Conservation (phyloP, 305 asterid species). For the Solanum chacoense region DNA sequence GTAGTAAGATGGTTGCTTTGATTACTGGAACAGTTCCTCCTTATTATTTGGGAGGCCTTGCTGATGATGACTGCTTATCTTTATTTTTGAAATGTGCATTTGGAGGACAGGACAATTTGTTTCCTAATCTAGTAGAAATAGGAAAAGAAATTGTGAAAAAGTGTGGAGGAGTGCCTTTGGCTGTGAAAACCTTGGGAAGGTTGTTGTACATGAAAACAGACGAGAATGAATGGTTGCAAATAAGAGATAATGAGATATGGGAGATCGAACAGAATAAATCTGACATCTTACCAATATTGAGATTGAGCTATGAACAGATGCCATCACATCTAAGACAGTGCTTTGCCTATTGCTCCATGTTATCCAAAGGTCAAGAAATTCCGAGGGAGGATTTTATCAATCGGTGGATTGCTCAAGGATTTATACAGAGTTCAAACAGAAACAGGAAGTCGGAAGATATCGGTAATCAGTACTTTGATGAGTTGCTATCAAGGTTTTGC, state of each 20-base stretch:
- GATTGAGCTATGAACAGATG: constrained; percentile 35
- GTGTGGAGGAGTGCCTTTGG: constrained; percentile 46
- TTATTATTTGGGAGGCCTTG: constrained; percentile 28
- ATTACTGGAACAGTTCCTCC: constrained; percentile 22
- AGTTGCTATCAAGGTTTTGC: constrained; percentile 37
- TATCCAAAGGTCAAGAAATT: constrained; percentile 34
- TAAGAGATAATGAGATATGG: constrained; percentile 35
- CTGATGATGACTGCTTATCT: constrained; percentile 27
- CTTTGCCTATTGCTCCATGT: constrained; percentile 48
- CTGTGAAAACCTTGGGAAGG: constrained; percentile 40
- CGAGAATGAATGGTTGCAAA: constrained; percentile 32
- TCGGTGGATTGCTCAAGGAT: constrained; percentile 48
- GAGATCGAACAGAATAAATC: constrained; percentile 33
- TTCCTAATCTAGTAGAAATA: constrained; percentile 26
- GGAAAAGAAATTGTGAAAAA: constrained; percentile 43
- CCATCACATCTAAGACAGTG: constrained; percentile 44
- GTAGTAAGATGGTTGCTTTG: constrained; percentile 31
- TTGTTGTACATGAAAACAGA: constrained; percentile 35
- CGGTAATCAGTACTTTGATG: constrained; percentile 35
- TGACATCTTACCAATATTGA: constrained; percentile 36
- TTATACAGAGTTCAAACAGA: constrained; percentile 12
- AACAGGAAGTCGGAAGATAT: constrained; percentile 18
- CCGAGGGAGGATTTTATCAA: constrained; percentile 37
- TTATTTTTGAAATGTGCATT: constrained; percentile 37
- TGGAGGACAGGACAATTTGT: constrained; percentile 12